Conservation (phyloP, 306 rosid genomes). For the Cicer cuneatum region DNA sequence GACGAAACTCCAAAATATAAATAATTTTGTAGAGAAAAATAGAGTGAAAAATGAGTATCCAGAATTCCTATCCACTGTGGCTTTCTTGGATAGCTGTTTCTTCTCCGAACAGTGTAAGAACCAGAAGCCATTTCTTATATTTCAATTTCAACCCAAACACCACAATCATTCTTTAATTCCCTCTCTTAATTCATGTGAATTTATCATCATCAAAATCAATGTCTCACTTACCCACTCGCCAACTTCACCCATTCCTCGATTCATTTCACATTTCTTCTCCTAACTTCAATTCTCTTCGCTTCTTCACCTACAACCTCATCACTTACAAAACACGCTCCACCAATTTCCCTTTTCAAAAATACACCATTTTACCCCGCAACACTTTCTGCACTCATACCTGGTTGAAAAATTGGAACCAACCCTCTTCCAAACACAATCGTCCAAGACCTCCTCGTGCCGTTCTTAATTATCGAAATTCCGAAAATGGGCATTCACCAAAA, state of each 20-base stretch:
- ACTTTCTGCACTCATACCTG: constrained; percentile 54
- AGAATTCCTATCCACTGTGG: too few relatives aligned
- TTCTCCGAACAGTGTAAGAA: too few relatives aligned
- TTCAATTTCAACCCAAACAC: neutral
- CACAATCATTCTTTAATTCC: neutral
- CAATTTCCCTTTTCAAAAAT: constrained; percentile 45
- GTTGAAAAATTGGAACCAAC: constrained; percentile 71
- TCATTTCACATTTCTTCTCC: constrained; percentile 66
- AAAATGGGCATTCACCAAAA: constrained; percentile 52
- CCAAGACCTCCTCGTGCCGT: constrained; percentile 62
- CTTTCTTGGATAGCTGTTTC: too few relatives aligned
- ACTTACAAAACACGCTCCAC: constrained; percentile 37
- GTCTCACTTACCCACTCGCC: constrained; percentile 78
- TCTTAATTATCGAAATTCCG: constrained; percentile 60
- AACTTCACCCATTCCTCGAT: constrained; percentile 74
- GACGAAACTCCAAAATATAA: too few relatives aligned
- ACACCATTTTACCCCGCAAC: constrained; percentile 38
- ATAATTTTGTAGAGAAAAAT: too few relatives aligned
- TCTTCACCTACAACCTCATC: constrained; percentile 58
- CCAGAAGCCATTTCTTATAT: too few relatives aligned
- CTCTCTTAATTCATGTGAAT: constrained; percentile 2
- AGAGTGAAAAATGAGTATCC: too few relatives aligned
- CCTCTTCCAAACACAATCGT: constrained; percentile 47
- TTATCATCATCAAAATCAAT: constrained; percentile 36
- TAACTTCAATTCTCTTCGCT: constrained; percentile 51